Base-by-base conservation (phyloP, 179 eudicot species). In the Beta corolliflora region DNA sequence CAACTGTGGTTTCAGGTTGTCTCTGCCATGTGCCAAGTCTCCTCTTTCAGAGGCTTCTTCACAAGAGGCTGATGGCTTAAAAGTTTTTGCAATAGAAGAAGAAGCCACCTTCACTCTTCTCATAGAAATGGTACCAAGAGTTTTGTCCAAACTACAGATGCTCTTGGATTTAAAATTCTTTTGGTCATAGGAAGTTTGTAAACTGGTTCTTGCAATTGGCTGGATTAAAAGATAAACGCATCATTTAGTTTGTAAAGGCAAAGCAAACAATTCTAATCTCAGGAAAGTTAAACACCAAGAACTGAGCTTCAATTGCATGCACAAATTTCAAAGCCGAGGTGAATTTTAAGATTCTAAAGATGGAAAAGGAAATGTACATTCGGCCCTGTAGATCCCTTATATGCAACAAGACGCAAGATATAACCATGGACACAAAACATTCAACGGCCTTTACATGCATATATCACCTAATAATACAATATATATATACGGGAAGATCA, bases 151-250 rank as follows among this genome's bases (percentile, higher is more conserved):
- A 52, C 78, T 58, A 70, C 79, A 61, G 23, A 55, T 77, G 81
- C 83, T 69, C 67, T 81, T 90, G 61, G 87, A 77, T 78, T 89
- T 85, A 64, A 77, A 76, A 55, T 68, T 80, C 85, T 80, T 83
- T 50, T 52, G 86, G 78, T 78, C 58, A 76, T 80, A 76, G 54
- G 88, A 80, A 71, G 25, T 80, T 83, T 77, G 85, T 64, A 73
- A 69, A 59, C 85, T 75, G 16, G 80, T 78, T 83, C 80, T 89
- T 77, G 73, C 77, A 76, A 73, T 80, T 84, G 90, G 91, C 96
- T 89, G 88, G 54, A 81, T 70, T 16, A 76, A 21, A 70, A 81
- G 70, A 73, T 45, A 60, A 44, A 63, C 11, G 21, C 50, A 73
- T 36, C 68, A 63, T 0, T 77, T 46, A 79, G 61, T 45, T 76